These are phyloP conservation scores for Eucalyptus lansdowneana DNA, from an alignment of 345 rosid genomes.

Conservation along the genomic window DNA sequence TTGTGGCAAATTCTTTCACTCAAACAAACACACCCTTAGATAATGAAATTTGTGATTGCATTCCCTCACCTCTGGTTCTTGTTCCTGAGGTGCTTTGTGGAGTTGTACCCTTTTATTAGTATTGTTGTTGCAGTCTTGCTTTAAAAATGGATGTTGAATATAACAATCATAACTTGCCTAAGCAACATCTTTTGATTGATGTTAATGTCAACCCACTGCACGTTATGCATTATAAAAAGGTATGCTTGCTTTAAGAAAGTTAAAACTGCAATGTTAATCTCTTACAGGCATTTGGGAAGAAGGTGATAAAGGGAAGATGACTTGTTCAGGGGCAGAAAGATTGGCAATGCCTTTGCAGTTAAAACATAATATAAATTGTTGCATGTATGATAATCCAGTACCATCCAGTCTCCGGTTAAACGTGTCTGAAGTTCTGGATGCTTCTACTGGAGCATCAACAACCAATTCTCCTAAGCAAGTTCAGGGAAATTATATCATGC, in stretches of 20 bases:
- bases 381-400: not conserved
- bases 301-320: not conserved
- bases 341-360: conserved; percentile 13
- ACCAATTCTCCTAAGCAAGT: conserved; percentile 11
- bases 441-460: conserved; percentile 2
- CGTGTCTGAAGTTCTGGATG: not conserved
- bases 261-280: not conserved
- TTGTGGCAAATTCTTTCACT: not conserved
- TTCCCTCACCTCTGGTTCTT: not conserved
- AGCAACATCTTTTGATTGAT: not conserved
- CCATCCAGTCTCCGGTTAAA: not conserved
- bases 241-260: not conserved
- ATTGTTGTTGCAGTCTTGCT: not conserved
- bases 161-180: not conserved
- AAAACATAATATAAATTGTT: not conserved
- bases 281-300: not conserved
- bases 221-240: not conserved
- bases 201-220: not conserved
- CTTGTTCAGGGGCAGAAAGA: conserved; percentile 12
- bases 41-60: not conserved
- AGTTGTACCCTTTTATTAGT: not conserved
- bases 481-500: conserved; percentile 2
- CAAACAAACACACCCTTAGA: not conserved
- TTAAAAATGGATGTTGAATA: not conserved
- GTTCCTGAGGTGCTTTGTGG: not conserved